phyloP scores from a whole-genome alignment of 192 early-diverging fungal genomes.

The Pilaira anomala region DNA sequence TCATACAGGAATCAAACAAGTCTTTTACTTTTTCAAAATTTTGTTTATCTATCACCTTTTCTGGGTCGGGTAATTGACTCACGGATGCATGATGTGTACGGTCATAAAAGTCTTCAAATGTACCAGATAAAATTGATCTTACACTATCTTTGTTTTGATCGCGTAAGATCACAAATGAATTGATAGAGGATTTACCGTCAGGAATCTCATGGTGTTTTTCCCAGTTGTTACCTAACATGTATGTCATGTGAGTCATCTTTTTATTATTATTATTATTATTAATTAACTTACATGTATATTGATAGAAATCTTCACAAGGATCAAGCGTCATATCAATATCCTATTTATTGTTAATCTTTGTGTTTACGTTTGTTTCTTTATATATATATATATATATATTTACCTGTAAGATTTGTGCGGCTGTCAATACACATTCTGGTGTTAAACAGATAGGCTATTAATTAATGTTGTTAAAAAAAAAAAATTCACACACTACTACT shows the following conservation, averaged over 20 bases:
- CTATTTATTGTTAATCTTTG: neutral
- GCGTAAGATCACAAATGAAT: slow-evolving; percentile 17
- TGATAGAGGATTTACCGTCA: slow-evolving; percentile 51
- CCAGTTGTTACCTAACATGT: slow-evolving; percentile 52
- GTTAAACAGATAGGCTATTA: slow-evolving; percentile 43
- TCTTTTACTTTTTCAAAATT: slow-evolving; percentile 60
- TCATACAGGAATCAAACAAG: slow-evolving; percentile 58
- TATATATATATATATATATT: neutral
- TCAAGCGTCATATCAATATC: slow-evolving; percentile 56
- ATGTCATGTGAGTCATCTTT: neutral
- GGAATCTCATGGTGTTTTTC: slow-evolving; percentile 54
- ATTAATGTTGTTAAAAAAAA: neutral
- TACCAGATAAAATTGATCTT: slow-evolving; percentile 43
- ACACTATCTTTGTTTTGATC: slow-evolving; percentile 39
- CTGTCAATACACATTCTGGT: slow-evolving; percentile 61
- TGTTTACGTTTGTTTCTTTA: neutral
- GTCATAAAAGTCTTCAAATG: slow-evolving; percentile 32
- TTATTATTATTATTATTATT: neutral
- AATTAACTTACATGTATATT: slow-evolving; percentile 53
- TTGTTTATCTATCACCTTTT: slow-evolving; percentile 45
- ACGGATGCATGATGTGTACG: slow-evolving; percentile 31
- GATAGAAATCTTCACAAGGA: slow-evolving; percentile 69
- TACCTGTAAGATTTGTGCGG: slow-evolving; percentile 52
- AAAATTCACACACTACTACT: too few species aligned
- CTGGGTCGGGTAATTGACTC: slow-evolving; percentile 38